Conservation (phyloP, 1,139 yeast genomes). For the Taiozyma sp. region DNA sequence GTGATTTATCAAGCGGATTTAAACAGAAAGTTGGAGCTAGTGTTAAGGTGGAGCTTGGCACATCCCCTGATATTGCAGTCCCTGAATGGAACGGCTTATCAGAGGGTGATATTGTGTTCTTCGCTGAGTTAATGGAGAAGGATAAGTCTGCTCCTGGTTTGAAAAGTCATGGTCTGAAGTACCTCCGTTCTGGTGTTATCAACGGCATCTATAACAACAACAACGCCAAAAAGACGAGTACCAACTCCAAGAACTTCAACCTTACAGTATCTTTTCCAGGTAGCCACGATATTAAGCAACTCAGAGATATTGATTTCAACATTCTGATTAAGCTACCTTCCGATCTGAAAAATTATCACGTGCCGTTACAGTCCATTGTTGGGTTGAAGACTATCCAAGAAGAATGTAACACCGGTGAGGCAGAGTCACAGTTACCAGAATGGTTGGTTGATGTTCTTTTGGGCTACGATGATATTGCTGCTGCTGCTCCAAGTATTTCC, state of each 20-base stretch:
- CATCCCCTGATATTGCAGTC: conserved; percentile 9
- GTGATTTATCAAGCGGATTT: conserved; percentile 5
- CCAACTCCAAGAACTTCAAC: background rate
- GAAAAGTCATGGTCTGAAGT: conserved; percentile 16
- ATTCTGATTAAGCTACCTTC: conserved; percentile 12
- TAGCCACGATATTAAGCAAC: background rate
- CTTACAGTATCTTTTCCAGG: background rate
- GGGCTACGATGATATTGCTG: conserved; percentile 31
- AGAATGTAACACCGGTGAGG: background rate
- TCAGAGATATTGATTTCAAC: conserved; percentile 2
- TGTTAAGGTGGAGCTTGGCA: conserved; percentile 23
- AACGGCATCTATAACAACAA: background rate
- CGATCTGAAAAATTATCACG: background rate
- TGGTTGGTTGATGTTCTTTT: conserved; percentile 34
- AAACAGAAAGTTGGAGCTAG: conserved; percentile 15
- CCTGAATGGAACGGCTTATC: conserved; percentile 30
- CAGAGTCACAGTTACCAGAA: conserved; percentile 22
- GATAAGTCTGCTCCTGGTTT: background rate
- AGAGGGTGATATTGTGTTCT: conserved; percentile 27
- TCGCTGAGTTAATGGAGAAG: conserved; percentile 21
- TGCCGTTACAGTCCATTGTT: background rate
- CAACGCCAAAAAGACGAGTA: background rate
- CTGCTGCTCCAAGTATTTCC: conserved; percentile 9
- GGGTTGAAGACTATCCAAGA: background rate
- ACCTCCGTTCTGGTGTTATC: background rate